Evolutionary conservation across 805 yeast genomes (phyloP).

Genomic region (Wickerhamomyces hampshirensis): DNA sequence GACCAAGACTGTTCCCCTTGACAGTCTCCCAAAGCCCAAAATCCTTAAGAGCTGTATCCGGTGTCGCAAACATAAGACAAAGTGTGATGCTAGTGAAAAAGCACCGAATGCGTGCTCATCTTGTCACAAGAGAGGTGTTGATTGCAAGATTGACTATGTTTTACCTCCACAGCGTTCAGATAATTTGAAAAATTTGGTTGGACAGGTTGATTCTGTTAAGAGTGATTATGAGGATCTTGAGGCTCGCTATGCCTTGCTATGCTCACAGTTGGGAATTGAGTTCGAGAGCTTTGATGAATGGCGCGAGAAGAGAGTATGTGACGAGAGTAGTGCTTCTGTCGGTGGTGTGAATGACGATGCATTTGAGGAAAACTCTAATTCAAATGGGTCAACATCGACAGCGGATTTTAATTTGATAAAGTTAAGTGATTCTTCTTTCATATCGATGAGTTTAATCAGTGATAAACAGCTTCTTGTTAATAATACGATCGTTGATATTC

Average conservation of each 20-base stretch:
- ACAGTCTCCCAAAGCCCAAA: conserved; percentile 29
- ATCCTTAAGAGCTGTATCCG: conserved; percentile 55
- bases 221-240: conserved; percentile 9
- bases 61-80: conserved; percentile 63
- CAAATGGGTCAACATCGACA: conserved; percentile 5
- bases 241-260: conserved; percentile 9
- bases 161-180: conserved; percentile 40
- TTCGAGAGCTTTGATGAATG: conserved; percentile 18
- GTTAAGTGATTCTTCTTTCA: conserved; percentile 8
- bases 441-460: conserved; percentile 5
- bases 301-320: conserved; percentile 4
- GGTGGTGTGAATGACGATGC: conserved; percentile 4
- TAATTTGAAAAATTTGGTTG: conserved; percentile 20
- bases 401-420: conserved; percentile 8
- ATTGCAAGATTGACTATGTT: conserved; percentile 53
- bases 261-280: conserved; percentile 9
- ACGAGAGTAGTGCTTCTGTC: neutral
- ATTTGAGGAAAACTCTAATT: conserved; percentile 10
- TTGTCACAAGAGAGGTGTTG: conserved; percentile 46
- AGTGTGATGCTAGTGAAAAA: conserved; percentile 51
- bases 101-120: conserved; percentile 54
- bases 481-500: conserved; percentile 11
- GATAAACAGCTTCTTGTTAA: conserved; percentile 9
- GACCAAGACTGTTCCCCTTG: neutral
- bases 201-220: conserved; percentile 16